phyloP scores from a whole-genome alignment of 371 early-diverging fungal genomes.

The Mortierella sp. region DNA sequence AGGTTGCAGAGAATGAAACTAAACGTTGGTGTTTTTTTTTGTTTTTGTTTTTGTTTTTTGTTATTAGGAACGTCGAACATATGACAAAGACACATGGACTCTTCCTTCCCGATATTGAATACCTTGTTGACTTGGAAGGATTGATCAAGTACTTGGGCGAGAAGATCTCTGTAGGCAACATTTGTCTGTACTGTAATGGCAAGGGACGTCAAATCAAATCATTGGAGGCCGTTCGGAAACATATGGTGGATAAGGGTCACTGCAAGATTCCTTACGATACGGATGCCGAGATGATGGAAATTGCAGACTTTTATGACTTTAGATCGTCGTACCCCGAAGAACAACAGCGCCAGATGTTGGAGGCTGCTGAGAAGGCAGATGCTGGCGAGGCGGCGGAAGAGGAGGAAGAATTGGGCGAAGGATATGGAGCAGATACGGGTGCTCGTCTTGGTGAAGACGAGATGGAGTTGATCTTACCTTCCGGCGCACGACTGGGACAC shows the following conservation, averaged over 20 bases:
- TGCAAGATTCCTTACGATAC: slow-evolving; percentile 93
- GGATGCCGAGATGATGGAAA: slow-evolving; percentile 89
- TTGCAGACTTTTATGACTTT: slow-evolving; percentile 95
- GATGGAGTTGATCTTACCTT: slow-evolving; percentile 86
- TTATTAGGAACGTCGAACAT: slow-evolving; percentile 80
- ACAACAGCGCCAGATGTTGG: slow-evolving; percentile 49
- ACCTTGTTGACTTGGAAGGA: slow-evolving; percentile 87
- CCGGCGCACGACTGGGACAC: slow-evolving; percentile 86
- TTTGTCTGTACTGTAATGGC: slow-evolving; percentile 95
- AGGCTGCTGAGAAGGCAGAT: slow-evolving; percentile 43
- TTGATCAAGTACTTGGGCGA: slow-evolving; percentile 92
- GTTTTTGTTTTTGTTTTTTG: too few species aligned
- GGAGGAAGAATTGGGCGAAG: slow-evolving; percentile 62
- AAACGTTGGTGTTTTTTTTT: too few species aligned
- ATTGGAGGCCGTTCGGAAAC: slow-evolving; percentile 91
- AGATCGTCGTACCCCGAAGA: slow-evolving; percentile 73
- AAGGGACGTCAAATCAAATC: slow-evolving; percentile 85
- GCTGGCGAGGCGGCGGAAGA: slow-evolving; percentile 23
- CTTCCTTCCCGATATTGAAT: slow-evolving; percentile 97
- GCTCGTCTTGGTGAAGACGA: slow-evolving; percentile 71
- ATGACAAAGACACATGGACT: slow-evolving; percentile 92
- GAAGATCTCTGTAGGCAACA: slow-evolving; percentile 91
- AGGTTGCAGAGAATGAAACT: too few species aligned
- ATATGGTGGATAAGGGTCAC: slow-evolving; percentile 97
- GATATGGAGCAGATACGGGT: slow-evolving; percentile 61